Conservation (phyloP, 495 filamentous ascomycete genomes). For the Trichocladium uniseriatum region DNA sequence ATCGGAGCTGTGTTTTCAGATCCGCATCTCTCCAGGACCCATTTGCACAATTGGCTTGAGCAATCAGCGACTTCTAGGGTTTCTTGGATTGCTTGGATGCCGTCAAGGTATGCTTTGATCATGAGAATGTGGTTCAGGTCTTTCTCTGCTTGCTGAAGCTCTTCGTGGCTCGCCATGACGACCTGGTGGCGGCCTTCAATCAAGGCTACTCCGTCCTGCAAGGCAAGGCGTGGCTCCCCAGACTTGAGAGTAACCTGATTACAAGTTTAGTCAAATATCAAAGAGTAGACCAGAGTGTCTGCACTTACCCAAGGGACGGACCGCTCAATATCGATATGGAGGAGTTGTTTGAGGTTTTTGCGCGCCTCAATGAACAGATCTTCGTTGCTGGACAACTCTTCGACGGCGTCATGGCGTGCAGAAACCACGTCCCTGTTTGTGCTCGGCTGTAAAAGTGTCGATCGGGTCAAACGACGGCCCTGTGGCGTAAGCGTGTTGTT, state of each 20-base stretch:
- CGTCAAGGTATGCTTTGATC: slow-evolving; percentile 54
- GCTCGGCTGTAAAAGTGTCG: slow-evolving; percentile 82
- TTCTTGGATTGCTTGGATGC: slow-evolving; percentile 57
- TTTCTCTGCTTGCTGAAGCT: slow-evolving; percentile 16
- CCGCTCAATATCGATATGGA: slow-evolving; percentile 19
- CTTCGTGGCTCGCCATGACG: slow-evolving; percentile 41
- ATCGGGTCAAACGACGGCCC: slow-evolving; percentile 70
- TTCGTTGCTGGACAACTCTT: slow-evolving; percentile 74
- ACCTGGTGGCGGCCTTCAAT: slow-evolving; percentile 28
- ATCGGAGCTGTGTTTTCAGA: slow-evolving; percentile 51
- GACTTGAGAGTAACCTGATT: background rate
- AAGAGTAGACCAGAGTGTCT: background rate
- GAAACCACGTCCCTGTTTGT: slow-evolving; percentile 51
- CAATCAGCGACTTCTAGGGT: slow-evolving; percentile 57
- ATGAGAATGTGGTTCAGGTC: slow-evolving; percentile 25
- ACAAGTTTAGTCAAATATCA: background rate
- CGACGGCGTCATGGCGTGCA: slow-evolving; percentile 73
- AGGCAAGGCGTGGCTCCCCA: background rate
- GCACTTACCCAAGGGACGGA: slow-evolving; percentile 13
- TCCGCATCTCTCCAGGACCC: slow-evolving; percentile 59
- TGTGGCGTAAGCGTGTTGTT: slow-evolving; percentile 83
- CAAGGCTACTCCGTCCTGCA: slow-evolving; percentile 11
- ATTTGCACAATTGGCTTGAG: slow-evolving; percentile 44
- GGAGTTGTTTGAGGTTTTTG: slow-evolving; percentile 38
- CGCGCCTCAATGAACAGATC: slow-evolving; percentile 77